Evolutionary conservation across 108 stramenopile genomes (phyloP), one percentile per base, ranked within the genome.

Genomic region (Thalassiosira profunda): DNA sequence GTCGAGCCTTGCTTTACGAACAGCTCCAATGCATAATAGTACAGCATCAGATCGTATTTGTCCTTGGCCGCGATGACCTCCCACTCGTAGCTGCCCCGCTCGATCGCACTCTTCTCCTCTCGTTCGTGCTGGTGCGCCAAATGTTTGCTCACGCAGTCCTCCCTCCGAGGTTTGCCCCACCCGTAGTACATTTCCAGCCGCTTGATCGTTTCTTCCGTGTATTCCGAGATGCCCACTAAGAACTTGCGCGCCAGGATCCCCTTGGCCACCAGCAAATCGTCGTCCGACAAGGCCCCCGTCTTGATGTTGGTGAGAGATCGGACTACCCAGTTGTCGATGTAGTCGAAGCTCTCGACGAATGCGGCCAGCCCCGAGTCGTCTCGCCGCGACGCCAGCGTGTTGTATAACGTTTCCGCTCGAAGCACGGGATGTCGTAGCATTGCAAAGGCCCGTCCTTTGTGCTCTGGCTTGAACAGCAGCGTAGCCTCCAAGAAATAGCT

Each of bases 271-370:
- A 30, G 28, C 51, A 80, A 42, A 66, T 80, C 65, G 3, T 61
- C 59, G 53, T 72, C 70, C 11, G 67, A 59, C 52, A 80, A 47
- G 46, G 21, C 59, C 11, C 73, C 79, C 38, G 17, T 38, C 49
- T 49, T 69, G 5, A 56, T 38, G 3, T 59, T 59, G 11, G 65
- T 41, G 31, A 80, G 58, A 15, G 67, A 63, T 20, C 79, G 37
- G 20, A 80, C 79, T 25, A 80, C 67, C 79, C 79, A 80, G 63
- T 80, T 80, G 38, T 72, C 65, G 28, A 15, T 49, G 11, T 53
- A 40, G 28, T 24, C 14, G 29, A 24, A 23, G 24, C 52, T 54
- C 21, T 54, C 33, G 5, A 67, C 48, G 26, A 31, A 67, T 15
- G 40, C 53, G 41, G 4, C 20, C 14, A 67, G 11, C 10, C 8